phyloP scores from a whole-genome alignment of 2,329 filamentous ascomycete genomes.

The Penicillium sclerotiorum region DNA sequence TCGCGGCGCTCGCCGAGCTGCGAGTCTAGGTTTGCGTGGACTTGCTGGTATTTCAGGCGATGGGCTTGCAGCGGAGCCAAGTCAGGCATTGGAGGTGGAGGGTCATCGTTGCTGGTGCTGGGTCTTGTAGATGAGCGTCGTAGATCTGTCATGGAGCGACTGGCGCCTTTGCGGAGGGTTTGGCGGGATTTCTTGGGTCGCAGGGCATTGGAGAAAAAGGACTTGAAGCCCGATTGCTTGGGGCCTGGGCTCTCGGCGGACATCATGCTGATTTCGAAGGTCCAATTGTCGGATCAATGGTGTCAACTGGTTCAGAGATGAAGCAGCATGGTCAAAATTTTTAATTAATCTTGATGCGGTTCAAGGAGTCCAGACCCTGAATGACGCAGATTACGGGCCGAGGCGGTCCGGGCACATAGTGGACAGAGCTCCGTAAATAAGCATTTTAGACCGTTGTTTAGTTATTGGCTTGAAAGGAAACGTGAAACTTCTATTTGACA shows the following conservation, averaged over 20 bases:
- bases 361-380: neutral
- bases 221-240: slow-evolving; percentile 31
- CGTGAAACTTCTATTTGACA: too few species aligned
- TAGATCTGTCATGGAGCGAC: slow-evolving; percentile 33
- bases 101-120: slow-evolving; percentile 24
- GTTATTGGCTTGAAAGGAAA: too few species aligned
- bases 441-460: too few species aligned
- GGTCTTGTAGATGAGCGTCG: slow-evolving; percentile 22
- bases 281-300: too few species aligned
- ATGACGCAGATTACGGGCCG: slow-evolving; percentile 3
- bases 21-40: slow-evolving; percentile 32
- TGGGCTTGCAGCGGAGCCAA: slow-evolving; percentile 39
- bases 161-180: slow-evolving; percentile 36
- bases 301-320: neutral
- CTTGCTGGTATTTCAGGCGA: slow-evolving; percentile 34
- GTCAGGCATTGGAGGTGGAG: slow-evolving; percentile 31
- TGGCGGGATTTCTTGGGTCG: slow-evolving; percentile 42
- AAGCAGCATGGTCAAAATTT: neutral
- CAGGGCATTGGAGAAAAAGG: slow-evolving; percentile 33
- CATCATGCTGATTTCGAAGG: slow-evolving; percentile 18
- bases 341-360: neutral
- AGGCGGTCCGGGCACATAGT: neutral
- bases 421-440: too few species aligned
- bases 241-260: slow-evolving; percentile 35
- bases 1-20: slow-evolving; percentile 42